Evolutionary conservation across 2,329 filamentous ascomycete genomes (phyloP).

Genomic region (Alternaria consortialis): DNA sequence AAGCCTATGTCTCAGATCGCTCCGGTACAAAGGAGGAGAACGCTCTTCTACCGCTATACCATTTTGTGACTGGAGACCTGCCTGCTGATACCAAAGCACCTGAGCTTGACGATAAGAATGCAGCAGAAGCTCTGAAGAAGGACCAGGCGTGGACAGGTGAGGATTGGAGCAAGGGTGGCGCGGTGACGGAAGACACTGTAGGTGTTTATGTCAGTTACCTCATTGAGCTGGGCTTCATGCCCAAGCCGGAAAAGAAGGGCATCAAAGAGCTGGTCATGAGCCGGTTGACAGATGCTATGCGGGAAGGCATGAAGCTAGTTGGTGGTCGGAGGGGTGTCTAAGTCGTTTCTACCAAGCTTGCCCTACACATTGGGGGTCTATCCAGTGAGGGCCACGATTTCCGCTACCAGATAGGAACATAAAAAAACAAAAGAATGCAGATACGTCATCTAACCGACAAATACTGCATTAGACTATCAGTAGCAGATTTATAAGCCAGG

Average conservation of each 20-base stretch:
- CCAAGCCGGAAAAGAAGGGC: constrained; percentile 43
- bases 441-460: neutral
- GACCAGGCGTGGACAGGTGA: constrained; percentile 68
- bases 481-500: neutral
- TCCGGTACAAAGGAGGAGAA: constrained; percentile 70
- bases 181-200: constrained; percentile 68
- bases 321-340: constrained; percentile 44
- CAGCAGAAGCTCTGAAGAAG: constrained; percentile 68
- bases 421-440: neutral
- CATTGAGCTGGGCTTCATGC: constrained; percentile 69
- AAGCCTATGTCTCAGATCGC: constrained; percentile 69
- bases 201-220: constrained; percentile 72
- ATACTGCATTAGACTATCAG: neutral
- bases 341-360: neutral
- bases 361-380: neutral
- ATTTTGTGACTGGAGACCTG: constrained; percentile 76
- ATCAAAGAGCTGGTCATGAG: constrained; percentile 39
- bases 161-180: constrained; percentile 64
- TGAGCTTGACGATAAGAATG: constrained; percentile 77
- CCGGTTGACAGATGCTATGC: constrained; percentile 44
- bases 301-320: constrained; percentile 45
- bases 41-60: constrained; percentile 74
- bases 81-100: constrained; percentile 74
- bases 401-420: neutral
- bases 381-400: neutral